Base-by-base conservation (phyloP, 495 filamentous ascomycete genomes). In the Chaetomium tenue region DNA sequence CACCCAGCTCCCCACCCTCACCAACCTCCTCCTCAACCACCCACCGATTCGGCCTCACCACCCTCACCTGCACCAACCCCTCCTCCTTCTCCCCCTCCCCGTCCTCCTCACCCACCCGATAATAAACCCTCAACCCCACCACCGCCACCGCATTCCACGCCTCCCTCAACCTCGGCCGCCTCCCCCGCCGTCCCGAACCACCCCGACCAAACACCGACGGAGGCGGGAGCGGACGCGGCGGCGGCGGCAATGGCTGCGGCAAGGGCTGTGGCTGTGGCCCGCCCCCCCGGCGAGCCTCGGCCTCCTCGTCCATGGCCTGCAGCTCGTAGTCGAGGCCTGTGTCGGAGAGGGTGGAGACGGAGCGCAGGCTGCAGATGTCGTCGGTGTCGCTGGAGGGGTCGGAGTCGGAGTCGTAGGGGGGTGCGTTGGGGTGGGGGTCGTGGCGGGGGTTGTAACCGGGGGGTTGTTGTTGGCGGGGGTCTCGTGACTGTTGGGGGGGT, bases 141-240 rank as follows among this genome's bases (percentile, higher is more conserved):
- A 93, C 89, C 50, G 86, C 91, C 0, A 93, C 86, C 0, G 92
- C 91, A 72, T 95, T 94, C 92, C 92, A 96, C 1, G 90, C 89
- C 55, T 93, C 84, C 7, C 63, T 78, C 82, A 50, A 82, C 78
- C 54, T 82, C 79, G 54, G 6, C 33, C 33, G 33, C 33, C 33
- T 79, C 79, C 18, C 65, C 7, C 47, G 8, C 20, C 47, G 22
- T 8, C 46, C 9, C 46, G 18, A 20, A 22, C n/a, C 18, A 20
- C n/a, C n/a, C n/a, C n/a, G n/a, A n/a, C n/a, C n/a, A n/a, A n/a
- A n/a, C n/a, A n/a, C n/a, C n/a, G n/a, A n/a, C n/a, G n/a, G n/a
- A n/a, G n/a, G n/a, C n/a, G n/a, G n/a, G n/a, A n/a, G n/a, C n/a
- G n/a, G n/a, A n/a, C n/a, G n/a, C n/a, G n/a, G n/a, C n/a, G n/a